Evolutionary conservation across 2,329 filamentous ascomycete species (phyloP).

Genomic region (Fusarium sp.): DNA sequence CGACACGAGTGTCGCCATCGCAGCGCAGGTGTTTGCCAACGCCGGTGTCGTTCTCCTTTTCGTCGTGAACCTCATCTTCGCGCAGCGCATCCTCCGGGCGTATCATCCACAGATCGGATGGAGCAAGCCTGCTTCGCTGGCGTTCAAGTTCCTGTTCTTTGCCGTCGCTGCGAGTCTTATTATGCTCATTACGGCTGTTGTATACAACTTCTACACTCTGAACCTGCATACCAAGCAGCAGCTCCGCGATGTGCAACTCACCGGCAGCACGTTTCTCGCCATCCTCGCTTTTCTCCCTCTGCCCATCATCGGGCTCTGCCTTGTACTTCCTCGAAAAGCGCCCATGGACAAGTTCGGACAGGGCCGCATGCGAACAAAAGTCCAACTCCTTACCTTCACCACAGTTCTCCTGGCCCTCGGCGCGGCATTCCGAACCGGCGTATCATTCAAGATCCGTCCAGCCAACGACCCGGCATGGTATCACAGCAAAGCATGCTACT

Average conservation of each 20-base stretch:
- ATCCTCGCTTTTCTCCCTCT: conserved; percentile 72
- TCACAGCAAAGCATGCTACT: conserved; percentile 79
- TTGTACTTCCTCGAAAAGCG: conserved; percentile 61
- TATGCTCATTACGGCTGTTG: conserved; percentile 73
- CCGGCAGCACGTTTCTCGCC: conserved; percentile 72
- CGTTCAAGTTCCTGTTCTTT: conserved; percentile 70
- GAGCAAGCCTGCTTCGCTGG: conserved; percentile 63
- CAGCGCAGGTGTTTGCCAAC: conserved; percentile 77
- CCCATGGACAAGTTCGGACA: conserved; percentile 66
- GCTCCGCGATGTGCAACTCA: conserved; percentile 74
- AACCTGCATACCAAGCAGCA: conserved; percentile 60
- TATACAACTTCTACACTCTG: conserved; percentile 77
- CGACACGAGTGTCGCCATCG: conserved; percentile 62
- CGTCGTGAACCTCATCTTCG: conserved; percentile 81
- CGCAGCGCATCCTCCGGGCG: conserved; percentile 80
- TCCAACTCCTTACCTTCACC: conserved; percentile 71
- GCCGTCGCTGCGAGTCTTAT: conserved; percentile 70
- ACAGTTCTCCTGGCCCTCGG: conserved; percentile 73
- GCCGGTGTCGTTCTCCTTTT: conserved; percentile 82
- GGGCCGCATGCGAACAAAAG: conserved; percentile 75
- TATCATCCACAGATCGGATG: conserved; percentile 79
- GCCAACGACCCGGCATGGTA: conserved; percentile 73
- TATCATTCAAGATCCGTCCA: conserved; percentile 65
- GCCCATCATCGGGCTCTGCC: conserved; percentile 64
- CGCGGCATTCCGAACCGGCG: conserved; percentile 75